phyloP scores from a whole-genome alignment of 1,139 yeast genomes.

The Yamadazyma sp. region DNA sequence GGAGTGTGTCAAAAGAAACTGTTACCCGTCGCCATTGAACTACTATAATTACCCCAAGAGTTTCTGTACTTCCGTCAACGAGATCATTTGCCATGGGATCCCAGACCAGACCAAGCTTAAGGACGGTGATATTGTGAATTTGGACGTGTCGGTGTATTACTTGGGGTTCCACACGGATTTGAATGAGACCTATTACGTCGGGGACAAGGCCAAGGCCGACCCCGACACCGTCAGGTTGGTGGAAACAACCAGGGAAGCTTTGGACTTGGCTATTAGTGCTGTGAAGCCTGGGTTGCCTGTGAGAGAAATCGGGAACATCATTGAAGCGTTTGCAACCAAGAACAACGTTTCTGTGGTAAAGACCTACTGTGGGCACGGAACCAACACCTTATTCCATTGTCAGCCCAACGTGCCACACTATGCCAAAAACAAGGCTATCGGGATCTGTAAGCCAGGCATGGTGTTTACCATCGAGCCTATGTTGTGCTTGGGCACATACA shows the following conservation, averaged over 20 bases:
- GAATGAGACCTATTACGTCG: conserved; percentile 96
- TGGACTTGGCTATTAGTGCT: conserved; percentile 75
- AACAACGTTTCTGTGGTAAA: conserved; percentile 85
- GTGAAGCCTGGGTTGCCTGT: conserved; percentile 93
- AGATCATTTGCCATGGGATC: conserved; percentile 94
- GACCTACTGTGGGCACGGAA: conserved; percentile 95
- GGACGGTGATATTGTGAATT: conserved; percentile 93
- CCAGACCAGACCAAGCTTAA: conserved; percentile 84
- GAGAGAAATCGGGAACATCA: conserved; percentile 83
- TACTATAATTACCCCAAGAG: conserved; percentile 94
- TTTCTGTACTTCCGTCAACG: conserved; percentile 91
- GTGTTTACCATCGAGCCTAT: conserved; percentile 98
- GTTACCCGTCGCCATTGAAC: conserved; percentile 94
- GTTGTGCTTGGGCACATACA: conserved; percentile 85
- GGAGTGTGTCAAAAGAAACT: conserved; percentile 85
- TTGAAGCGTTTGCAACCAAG: conserved; percentile 82
- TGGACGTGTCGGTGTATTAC: conserved; percentile 83
- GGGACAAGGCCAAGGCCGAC: conserved; percentile 76
- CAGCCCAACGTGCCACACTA: conserved; percentile 95
- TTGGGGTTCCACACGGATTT: conserved; percentile 93
- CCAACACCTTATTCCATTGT: conserved; percentile 82
- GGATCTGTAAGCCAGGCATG: conserved; percentile 94
- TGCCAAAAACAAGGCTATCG: conserved; percentile 89
- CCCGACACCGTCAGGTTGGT: conserved; percentile 83
- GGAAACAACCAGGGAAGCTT: conserved; percentile 89